phyloP scores from a whole-genome alignment of 306 rosid genomes.

The Acacia crassicarpa region DNA sequence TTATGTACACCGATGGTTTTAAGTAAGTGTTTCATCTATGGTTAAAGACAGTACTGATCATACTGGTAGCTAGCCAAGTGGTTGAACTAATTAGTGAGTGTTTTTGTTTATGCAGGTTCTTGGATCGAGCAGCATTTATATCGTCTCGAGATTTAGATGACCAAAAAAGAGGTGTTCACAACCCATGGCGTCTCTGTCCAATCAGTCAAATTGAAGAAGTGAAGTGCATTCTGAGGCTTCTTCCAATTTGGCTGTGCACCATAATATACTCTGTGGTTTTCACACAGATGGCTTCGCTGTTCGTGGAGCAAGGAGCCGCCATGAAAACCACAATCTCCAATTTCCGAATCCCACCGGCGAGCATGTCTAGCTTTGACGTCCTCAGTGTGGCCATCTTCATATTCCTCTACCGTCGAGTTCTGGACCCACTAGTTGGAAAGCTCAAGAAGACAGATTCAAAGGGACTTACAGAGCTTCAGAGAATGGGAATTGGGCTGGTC shows the following conservation, averaged over 20 bases:
- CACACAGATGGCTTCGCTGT: conserved; percentile 99
- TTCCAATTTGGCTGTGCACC: conserved; percentile 99
- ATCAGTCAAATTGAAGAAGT: conserved; percentile 95
- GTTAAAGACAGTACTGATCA: too few species aligned
- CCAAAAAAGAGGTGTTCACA: conserved; percentile 39
- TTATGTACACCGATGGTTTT: conserved; percentile 91
- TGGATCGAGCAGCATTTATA: conserved; percentile 88
- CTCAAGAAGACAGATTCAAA: conserved; percentile 61
- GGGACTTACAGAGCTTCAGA: conserved; percentile 90
- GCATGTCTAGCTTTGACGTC: conserved; percentile 99
- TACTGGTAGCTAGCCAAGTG: background rate
- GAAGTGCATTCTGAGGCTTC: conserved; percentile 88
- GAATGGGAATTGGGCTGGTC: conserved; percentile 97
- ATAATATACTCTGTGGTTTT: conserved; percentile 94
- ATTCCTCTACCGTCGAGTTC: conserved; percentile 79
- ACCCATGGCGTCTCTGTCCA: conserved; percentile 85
- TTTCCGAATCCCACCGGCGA: conserved; percentile 88
- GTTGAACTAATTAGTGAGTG: background rate
- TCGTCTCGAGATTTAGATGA: conserved; percentile 73
- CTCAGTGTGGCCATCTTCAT: conserved; percentile 86
- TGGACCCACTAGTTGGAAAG: conserved; percentile 77
- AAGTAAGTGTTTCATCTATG: conserved; percentile 56
- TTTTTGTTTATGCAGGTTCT: conserved; percentile 55
- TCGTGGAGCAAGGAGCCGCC: conserved; percentile 98
- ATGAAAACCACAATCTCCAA: conserved; percentile 77